These are phyloP conservation scores for Silene vulgaris DNA, from an alignment of 179 eudicot genomes.

Conservation along the genomic window DNA sequence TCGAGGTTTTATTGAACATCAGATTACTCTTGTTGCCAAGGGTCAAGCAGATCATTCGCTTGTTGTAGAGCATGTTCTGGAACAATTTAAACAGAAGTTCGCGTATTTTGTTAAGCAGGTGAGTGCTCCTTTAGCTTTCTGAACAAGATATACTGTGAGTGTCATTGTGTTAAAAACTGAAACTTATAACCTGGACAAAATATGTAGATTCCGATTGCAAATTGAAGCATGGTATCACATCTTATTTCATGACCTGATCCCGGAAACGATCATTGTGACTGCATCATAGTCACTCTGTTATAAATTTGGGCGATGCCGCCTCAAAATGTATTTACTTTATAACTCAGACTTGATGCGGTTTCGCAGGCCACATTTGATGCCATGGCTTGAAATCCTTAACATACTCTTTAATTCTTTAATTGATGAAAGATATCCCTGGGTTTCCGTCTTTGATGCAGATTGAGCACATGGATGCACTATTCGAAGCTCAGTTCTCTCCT, in stretches of 20 bases:
- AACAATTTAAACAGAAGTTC: slow-evolving; percentile 80
- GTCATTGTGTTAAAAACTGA: not conserved
- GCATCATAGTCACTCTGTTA: too few relatives aligned
- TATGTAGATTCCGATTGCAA: too few relatives aligned
- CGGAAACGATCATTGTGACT: too few relatives aligned
- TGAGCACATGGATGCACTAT: slow-evolving; percentile 90
- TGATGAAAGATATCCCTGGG: not conserved
- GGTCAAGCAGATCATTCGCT: slow-evolving; percentile 87
- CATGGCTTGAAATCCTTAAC: not conserved
- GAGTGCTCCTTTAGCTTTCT: slow-evolving; percentile 12
- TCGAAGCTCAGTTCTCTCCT: slow-evolving; percentile 96
- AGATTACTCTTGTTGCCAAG: slow-evolving; percentile 78
- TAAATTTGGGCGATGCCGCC: too few relatives aligned
- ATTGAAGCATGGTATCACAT: too few relatives aligned
- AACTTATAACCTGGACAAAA: slow-evolving; percentile 2
- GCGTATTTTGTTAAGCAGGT: slow-evolving; percentile 88
- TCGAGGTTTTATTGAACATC: slow-evolving; percentile 92
- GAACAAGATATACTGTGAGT: not conserved
- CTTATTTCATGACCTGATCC: too few relatives aligned
- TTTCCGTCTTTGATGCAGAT: slow-evolving; percentile 46
- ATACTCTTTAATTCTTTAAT: not conserved
- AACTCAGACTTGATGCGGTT: not conserved
- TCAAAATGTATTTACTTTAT: not conserved
- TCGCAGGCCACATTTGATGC: not conserved
- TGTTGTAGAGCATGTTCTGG: slow-evolving; percentile 77